These are phyloP conservation scores for Quercus agrifolia DNA, from an alignment of 306 rosid species.

Conservation along the genomic window DNA sequence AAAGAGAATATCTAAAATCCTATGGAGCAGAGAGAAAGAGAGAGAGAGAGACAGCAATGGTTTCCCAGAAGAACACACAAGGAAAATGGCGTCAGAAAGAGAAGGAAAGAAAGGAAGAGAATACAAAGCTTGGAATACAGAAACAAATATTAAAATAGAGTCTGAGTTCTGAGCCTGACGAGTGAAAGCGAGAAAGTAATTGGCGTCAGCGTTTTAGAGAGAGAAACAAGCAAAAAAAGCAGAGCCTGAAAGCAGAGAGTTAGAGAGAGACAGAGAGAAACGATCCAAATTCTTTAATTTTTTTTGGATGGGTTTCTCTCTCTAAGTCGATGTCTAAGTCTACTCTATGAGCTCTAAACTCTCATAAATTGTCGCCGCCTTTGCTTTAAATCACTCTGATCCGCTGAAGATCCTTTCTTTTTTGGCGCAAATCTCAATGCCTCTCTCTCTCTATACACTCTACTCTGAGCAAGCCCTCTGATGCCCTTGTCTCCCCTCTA, in stretches of 20 bases:
- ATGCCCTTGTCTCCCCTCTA: constrained; percentile 36
- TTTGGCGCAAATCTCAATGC: constrained; percentile 69
- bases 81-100: constrained; percentile 17
- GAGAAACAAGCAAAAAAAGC: neutral
- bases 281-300: neutral
- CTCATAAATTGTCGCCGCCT: constrained; percentile 79
- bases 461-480: constrained; percentile 25
- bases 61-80: neutral
- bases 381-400: constrained; percentile 50
- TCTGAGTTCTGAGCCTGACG: too few relatives aligned
- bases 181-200: constrained; percentile 16
- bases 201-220: constrained; percentile 14
- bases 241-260: too few relatives aligned
- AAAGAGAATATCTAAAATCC: neutral
- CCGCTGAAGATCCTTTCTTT: constrained; percentile 38
- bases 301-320: neutral
- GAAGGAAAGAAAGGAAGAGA: neutral
- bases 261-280: neutral
- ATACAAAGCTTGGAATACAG: constrained; percentile 1
- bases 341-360: neutral
- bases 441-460: neutral
- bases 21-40: neutral
- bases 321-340: too few relatives aligned
- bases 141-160: neutral
- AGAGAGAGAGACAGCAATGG: neutral